Conservation (phyloP, 78 protist species). For the Dictyostelium firmibasis region DNA sequence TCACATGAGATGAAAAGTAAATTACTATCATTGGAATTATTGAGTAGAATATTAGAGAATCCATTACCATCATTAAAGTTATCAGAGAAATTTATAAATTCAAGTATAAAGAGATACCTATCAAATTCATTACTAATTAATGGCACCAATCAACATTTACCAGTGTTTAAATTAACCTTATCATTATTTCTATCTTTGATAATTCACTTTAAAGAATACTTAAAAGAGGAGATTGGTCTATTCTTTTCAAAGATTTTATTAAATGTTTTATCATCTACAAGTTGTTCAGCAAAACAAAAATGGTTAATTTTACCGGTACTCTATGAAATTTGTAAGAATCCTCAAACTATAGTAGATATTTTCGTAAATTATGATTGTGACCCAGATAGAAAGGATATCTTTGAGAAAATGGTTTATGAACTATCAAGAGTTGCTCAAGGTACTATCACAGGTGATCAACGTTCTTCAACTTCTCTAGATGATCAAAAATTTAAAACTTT, state of each 20-base stretch:
- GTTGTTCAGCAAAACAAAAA: constrained; percentile 89
- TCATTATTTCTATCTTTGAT: constrained; percentile 72
- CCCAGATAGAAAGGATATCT: constrained; percentile 85
- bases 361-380: constrained; percentile 99
- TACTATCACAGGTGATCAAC: constrained; percentile 12
- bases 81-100: constrained; percentile 78
- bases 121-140: constrained; percentile 85
- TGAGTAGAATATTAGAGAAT: constrained; percentile 72
- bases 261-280: constrained; percentile 85
- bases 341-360: constrained; percentile 94
- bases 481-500: constrained; percentile 47
- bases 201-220: constrained; percentile 74
- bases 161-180: constrained; percentile 77
- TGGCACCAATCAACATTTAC: constrained; percentile 72
- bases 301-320: constrained; percentile 88
- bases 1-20: constrained; percentile 82
- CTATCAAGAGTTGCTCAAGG: constrained; percentile 78
- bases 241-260: constrained; percentile 92
- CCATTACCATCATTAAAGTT: constrained; percentile 77
- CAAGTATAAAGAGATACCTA: constrained; percentile 85
- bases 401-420: constrained; percentile 84
- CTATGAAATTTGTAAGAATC: constrained; percentile 84
- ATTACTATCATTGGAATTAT: constrained; percentile 81
- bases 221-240: constrained; percentile 88
- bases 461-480: constrained; percentile 11